Evolutionary conservation across 257 asterid genomes (phyloP), one percentile per base, ranked within the genome.

Genomic region (Fraxinus cuspidata): DNA sequence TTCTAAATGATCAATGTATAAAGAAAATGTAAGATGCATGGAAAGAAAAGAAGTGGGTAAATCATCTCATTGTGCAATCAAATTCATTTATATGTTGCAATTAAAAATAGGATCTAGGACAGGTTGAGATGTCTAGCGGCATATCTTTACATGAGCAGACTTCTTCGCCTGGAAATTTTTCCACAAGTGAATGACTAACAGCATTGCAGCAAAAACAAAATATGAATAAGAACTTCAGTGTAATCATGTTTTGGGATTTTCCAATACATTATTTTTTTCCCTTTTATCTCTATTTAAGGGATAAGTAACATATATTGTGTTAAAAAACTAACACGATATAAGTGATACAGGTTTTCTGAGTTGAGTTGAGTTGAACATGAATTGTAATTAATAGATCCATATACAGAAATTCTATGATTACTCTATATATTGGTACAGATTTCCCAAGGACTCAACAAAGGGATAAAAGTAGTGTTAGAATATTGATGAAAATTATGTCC

Each of bases 81-180:
- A 63, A 63, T 25, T 23, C 34, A 63, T 3, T 63, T 63, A 63
- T 21, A 4, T 63, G 64, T n/a, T n/a, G 56, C 56, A 47, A 53
- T 53, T 1, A 7, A n/a, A 51, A 18, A 53, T 53, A 18, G 27
- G 23, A 19, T 53, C 27, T 7, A n/a, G 64, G 10, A 19, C 27
- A 19, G 64, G 64, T 19, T 53, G 64, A 53, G 64, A 53, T 53
- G 25, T 18, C 27, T 23, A 80, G 58, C 34, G 6, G 49, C 58
- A 78, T 40, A 68, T 58, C 40, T 4, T 67, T 18, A 53, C 72
- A 77, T 51, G 73, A 79, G 73, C 69, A 8, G 81, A 70, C 73
- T 35, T 32, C 63, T 60, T 25, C 29, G 31, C 28, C 63, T 23
- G 70, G 29, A 58, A 70, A 29, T 77, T 77, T 60, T 69, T 77